Conservation (phyloP, 331 rosid species). For the Quercus lobata region DNA sequence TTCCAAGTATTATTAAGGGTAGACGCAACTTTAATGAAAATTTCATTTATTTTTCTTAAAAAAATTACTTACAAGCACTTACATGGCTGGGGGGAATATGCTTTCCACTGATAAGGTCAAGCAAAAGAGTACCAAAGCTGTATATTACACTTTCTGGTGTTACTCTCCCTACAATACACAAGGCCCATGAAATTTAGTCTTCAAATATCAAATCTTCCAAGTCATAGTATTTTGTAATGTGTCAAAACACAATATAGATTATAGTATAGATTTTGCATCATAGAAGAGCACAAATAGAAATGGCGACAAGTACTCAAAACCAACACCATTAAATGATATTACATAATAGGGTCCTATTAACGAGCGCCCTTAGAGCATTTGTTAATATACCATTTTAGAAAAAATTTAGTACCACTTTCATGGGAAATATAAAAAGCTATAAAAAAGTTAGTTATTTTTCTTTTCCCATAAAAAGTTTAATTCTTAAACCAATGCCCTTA, state of each 20-base stretch:
- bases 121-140: conserved; percentile 83
- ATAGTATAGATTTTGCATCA: conserved; percentile 1
- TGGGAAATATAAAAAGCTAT: no score
- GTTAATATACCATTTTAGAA: no score
- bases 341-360: not conserved
- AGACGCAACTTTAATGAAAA: not conserved
- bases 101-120: conserved; percentile 84
- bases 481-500: not conserved
- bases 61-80: conserved; percentile 27
- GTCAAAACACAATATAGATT: not conserved
- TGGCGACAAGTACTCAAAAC: not conserved
- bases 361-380: no score
- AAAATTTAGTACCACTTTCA: no score
- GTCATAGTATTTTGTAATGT: not conserved
- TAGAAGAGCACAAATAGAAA: not conserved
- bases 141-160: conserved; percentile 79
- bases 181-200: conserved; percentile 10
- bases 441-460: no score
- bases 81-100: conserved; percentile 91
- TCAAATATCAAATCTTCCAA: not conserved
- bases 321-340: not conserved
- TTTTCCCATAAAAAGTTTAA: not conserved
- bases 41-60: not conserved
- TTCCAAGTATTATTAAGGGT: not conserved
- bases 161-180: conserved; percentile 59